Conservation (phyloP, 495 filamentous ascomycete species). For the Penicillium taxi region DNA sequence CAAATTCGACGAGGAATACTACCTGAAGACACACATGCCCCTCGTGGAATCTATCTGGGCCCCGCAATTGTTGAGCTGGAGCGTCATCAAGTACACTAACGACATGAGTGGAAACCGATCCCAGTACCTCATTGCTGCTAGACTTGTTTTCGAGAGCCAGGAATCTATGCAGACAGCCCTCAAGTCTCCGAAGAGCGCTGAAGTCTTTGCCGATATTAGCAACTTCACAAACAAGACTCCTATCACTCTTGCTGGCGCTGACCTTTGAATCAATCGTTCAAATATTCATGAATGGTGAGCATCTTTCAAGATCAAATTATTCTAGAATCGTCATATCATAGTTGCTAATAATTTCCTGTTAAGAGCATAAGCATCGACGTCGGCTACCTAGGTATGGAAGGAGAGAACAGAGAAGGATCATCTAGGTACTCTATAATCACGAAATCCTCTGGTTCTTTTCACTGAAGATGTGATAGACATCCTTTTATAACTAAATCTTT, state of each 20-base stretch:
- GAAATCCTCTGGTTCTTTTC: too few relatives aligned
- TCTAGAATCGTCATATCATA: too few relatives aligned
- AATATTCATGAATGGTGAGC: too few relatives aligned
- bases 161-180: slow-evolving; percentile 11
- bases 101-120: slow-evolving; percentile 12
- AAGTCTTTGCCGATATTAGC: slow-evolving; percentile 20
- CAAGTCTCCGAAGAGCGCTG: slow-evolving; percentile 3
- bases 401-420: too few relatives aligned
- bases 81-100: slow-evolving; percentile 13
- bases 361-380: too few relatives aligned
- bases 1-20: slow-evolving; percentile 21
- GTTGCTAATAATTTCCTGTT: too few relatives aligned
- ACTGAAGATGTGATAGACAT: too few relatives aligned
- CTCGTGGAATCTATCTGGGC: slow-evolving; percentile 17
- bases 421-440: too few relatives aligned
- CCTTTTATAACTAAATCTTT: too few relatives aligned
- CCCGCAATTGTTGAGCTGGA: slow-evolving; percentile 14
- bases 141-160: slow-evolving; percentile 17
- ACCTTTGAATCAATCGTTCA: slow-evolving; percentile 6
- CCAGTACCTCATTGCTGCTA: slow-evolving; percentile 16
- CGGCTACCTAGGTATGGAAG: too few relatives aligned
- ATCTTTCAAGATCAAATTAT: too few relatives aligned
- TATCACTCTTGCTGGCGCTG: slow-evolving; percentile 15
- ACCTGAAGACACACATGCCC: slow-evolving; percentile 22
- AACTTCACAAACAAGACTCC: slow-evolving; percentile 24